Evolutionary conservation across 768 basidiomycete species (phyloP), one percentile per base, ranked within the genome.

Genomic region (Boletus rubroflammeus): DNA sequence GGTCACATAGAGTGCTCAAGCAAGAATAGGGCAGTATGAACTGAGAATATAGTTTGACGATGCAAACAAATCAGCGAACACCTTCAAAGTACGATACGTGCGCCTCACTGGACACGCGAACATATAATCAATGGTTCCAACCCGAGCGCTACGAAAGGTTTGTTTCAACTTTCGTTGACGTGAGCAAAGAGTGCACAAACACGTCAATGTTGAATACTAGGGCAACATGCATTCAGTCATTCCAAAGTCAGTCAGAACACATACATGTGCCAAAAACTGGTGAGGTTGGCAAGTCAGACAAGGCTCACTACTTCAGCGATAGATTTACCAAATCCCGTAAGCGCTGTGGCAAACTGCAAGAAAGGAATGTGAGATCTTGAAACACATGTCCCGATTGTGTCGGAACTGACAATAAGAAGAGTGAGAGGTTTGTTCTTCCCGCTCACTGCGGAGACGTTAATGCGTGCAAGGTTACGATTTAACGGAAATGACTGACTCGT

Each of bases 371-470:
- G n/a, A 60, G 25, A 25, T 15, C 28, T 8, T 19, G 35, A 42
- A 40, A 29, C 5, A 17, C 15, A 10, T 6, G 7, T 28, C n/a
- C 9, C 15, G n/a, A 28, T 17, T 25, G 23, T 14, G 23, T 38
- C 4, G 7, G 32, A 13, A 59, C 62, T 49, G 31, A 62, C 61
- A 5, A 62, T 29, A 5, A 7, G 8, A 10, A 53, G 11, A 8
- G 61, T 62, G 5, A 62, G 3, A 17, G 1, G 11, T 23, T 55
- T 62, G 15, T 62, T 62, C 9, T 53, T 59, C 28, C 50, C 57
- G 14, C 61, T 62, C 15, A 62, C 62, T 62, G 19, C n/a, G 15
- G 15, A 40, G 21, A 26, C 7, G 17, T 42, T 4, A 49, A 0
- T 31, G 4, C 14, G 3, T 11, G 42, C 5, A 14, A 35, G 10